Conservation (phyloP, 495 filamentous ascomycete genomes). For the Penicillium chermesinum region DNA sequence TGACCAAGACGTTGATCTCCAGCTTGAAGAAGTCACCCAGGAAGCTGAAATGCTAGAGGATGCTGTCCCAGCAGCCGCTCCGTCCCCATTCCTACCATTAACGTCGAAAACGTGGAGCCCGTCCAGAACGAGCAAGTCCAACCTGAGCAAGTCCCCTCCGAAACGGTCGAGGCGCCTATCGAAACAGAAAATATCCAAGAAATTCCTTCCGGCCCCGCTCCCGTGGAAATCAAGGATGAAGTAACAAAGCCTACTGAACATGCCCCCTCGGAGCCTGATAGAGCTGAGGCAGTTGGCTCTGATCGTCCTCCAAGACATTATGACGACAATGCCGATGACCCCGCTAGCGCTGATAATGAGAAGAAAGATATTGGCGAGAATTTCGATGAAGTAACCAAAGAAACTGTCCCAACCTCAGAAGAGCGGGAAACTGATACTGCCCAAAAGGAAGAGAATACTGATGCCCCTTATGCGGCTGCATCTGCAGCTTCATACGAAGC, state of each 20-base stretch:
- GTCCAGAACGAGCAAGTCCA: conserved; percentile 8
- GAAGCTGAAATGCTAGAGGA: conserved; percentile 44
- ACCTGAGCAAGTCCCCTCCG: background rate
- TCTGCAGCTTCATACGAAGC: too few relatives aligned
- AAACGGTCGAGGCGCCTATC: background rate
- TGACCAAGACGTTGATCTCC: conserved; percentile 32
- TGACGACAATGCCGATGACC: background rate
- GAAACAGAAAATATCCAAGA: background rate
- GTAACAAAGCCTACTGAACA: background rate
- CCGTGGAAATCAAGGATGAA: background rate
- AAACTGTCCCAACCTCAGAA: background rate
- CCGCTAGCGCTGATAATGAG: background rate
- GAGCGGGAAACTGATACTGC: background rate
- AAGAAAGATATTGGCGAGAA: background rate
- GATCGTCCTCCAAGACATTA: background rate
- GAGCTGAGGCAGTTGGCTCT: background rate
- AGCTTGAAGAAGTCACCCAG: conserved; percentile 32
- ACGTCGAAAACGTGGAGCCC: conserved; percentile 17
- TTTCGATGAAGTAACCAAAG: background rate
- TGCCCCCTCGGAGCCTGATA: background rate
- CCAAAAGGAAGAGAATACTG: background rate
- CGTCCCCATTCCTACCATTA: conserved; percentile 28
- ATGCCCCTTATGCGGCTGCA: background rate
- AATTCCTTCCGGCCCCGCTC: background rate
- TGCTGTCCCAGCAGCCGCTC: conserved; percentile 33